Conservation (phyloP, 495 filamentous ascomycete genomes). For the Jackrogersella multiformis region DNA sequence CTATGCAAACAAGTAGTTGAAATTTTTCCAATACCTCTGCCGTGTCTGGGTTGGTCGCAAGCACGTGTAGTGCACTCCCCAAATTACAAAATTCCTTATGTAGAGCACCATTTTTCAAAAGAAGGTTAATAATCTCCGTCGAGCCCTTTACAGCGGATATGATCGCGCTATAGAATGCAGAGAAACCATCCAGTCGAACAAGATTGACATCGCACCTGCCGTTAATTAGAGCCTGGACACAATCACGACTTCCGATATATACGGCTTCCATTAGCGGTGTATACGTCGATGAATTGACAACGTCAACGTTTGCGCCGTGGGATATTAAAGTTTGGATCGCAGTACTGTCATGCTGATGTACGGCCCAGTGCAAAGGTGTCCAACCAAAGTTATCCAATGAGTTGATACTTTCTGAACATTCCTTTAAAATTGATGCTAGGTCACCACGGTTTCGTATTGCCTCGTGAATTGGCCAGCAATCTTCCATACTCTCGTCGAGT, state of each 20-base stretch:
- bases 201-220: slow-evolving; percentile 18
- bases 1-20: slow-evolving; percentile 1
- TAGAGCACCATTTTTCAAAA: slow-evolving; percentile 7
- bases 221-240: neutral
- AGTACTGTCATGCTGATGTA: neutral
- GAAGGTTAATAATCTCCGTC: neutral
- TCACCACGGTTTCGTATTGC: slow-evolving; percentile 5
- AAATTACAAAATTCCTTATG: neutral
- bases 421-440: neutral
- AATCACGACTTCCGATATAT: neutral
- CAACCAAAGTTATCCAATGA: neutral
- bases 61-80: neutral
- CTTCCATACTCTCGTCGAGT: slow-evolving; percentile 14
- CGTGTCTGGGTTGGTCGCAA: neutral
- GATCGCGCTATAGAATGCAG: neutral
- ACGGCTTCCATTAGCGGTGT: slow-evolving; percentile 11
- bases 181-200: rapidly evolving
- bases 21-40: slow-evolving; percentile 15
- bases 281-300: rapidly evolving
- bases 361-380: slow-evolving; percentile 17
- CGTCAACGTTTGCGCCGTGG: slow-evolving; percentile 14
- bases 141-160: neutral
- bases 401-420: slow-evolving; percentile 14
- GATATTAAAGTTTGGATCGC: slow-evolving; percentile 7
- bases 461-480: slow-evolving; percentile 18